Conservation (phyloP, 495 filamentous ascomycete genomes). For the Pseudevernia furfuracea region DNA sequence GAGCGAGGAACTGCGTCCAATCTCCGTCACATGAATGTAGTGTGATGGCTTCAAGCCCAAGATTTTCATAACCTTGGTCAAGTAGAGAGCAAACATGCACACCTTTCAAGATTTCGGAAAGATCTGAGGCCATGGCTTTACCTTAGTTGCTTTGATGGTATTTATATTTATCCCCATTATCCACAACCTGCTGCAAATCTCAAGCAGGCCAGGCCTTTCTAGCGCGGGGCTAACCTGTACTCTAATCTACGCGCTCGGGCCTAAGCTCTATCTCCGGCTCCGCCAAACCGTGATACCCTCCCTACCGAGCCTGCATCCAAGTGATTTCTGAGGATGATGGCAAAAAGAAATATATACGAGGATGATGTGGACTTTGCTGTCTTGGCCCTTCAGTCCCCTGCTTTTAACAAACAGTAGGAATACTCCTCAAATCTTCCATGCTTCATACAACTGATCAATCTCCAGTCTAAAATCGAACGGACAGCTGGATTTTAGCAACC, state of each 20-base stretch:
- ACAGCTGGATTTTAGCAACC: constrained; percentile 75
- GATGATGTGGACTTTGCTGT: constrained; percentile 54
- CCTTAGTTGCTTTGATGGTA: too few relatives aligned
- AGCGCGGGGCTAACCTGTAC: not conserved
- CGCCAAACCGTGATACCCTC: not conserved
- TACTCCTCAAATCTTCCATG: not conserved
- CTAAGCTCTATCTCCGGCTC: not conserved
- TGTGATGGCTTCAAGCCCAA: not conserved
- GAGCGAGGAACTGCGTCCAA: constrained; percentile 8
- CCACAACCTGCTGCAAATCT: not conserved
- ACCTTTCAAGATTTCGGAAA: not conserved
- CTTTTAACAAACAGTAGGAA: constrained; percentile 51
- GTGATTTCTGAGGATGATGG: constrained; percentile 26
- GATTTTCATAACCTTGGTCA: not conserved
- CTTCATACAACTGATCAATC: not conserved
- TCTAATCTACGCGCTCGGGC: not conserved
- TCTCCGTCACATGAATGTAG: not conserved
- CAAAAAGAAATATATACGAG: constrained; percentile 45
- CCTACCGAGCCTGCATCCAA: too few relatives aligned
- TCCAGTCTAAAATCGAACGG: constrained; percentile 50
- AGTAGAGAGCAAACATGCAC: not conserved
- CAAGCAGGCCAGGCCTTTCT: not conserved
- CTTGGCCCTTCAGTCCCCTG: constrained; percentile 49
- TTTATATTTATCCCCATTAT: too few relatives aligned
- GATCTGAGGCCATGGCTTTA: not conserved